Base-by-base conservation (phyloP, 2,329 filamentous ascomycete species). In the Venturia asperata region DNA sequence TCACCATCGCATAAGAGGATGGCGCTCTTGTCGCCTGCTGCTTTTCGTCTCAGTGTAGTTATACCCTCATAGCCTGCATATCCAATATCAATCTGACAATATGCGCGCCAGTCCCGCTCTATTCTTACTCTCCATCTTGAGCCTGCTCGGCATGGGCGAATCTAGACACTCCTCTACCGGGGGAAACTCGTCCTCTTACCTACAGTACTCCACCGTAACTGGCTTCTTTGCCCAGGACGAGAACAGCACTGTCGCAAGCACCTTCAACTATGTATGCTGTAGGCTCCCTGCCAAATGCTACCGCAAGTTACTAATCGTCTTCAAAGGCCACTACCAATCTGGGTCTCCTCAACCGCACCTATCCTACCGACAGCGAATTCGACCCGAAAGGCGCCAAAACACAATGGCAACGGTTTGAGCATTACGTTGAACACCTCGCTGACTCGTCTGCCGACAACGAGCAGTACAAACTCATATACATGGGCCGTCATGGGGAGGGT, bases 401-500 rank as follows among this genome's bases (percentile, higher is more conserved):
- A 0, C 84, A 85, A 72, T 90, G 87, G 87, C 77, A 86, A 73
- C 81, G 83, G n/a, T 87, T 90, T 66, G 77, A 78, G 52, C 73
- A 81, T 67, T 85, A 86, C 70, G 80, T 90, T 37, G 70, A 78
- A 24, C 75, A 78, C 30, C 72, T 90, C 45, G 87, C 87, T 75
- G 17, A 52, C 6, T 10, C 27, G 1, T 30, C 52, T 45, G 71
- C 71, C n/a, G 72, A 74, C 11, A 79, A 77, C 61, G 80, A 81
- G 17, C 76, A 79, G 39, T 90, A 89, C 77, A 87, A 88, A 70
- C 79, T 91, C 11, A 72, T 91, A 39, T 87, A 87, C 74, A 79
- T 89, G 73, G 87, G 84, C 52, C 84, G 88, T 47, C 88, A 91
- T 71, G 88, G 88, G 27, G 82, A 91, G 74, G 88, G 88, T 5